Base-by-base conservation (phyloP, 2,329 filamentous ascomycete species). In the Phaeosphaeriaceae sp. region DNA sequence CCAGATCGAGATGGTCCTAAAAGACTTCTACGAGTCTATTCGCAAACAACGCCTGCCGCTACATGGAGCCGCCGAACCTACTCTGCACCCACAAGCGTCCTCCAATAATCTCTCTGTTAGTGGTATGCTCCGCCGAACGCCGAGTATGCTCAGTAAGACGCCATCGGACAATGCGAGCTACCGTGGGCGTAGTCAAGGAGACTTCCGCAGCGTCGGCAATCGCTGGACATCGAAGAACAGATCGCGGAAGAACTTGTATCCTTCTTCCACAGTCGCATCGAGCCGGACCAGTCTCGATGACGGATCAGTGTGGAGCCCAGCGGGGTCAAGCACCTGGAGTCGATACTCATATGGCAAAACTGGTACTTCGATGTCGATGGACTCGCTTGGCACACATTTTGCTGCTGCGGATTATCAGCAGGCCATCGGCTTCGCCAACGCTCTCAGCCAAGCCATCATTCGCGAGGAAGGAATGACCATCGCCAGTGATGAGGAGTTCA, bases 341-440 rank as follows among this genome's bases (percentile, higher is more conserved):
- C 94, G 92, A 70, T 91, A 95, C 72, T 98, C 94, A 0, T 84
- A 96, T 59, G 92, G 93, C 31, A 92, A 96, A 73, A 96, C 93
- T 0, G 89, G 96, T 61, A 93, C 92, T 0, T 94, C 93, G 2
- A 91, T 95, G 83, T 97, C 93, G 4, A 91, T 97, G 70, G 92
- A 97, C 74, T 97, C 93, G 1, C 89, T 98, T 67, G 90, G 89
- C 20, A 93, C 91, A 1, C 86, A 88, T 33, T 89, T 89, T 76
- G 88, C 88, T 5, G 86, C 89, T 48, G 88, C 88, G 44, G 93
- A 96, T 69, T 97, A 94, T 76, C 93, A 97, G 78, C 93, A 97
- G 78, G 96, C 93, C 0, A 97, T 99, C 72, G 95, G 95, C 0
- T 99, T 99, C 73, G 95, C 95, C 54, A 98, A 97, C 75, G 95